Percentiles rank a stretch among this genome's conserved stretches.
These are phyloP conservation scores for Sungouiella blattae DNA, from an alignment of 805 yeast species.

Conservation along the genomic window DNA sequence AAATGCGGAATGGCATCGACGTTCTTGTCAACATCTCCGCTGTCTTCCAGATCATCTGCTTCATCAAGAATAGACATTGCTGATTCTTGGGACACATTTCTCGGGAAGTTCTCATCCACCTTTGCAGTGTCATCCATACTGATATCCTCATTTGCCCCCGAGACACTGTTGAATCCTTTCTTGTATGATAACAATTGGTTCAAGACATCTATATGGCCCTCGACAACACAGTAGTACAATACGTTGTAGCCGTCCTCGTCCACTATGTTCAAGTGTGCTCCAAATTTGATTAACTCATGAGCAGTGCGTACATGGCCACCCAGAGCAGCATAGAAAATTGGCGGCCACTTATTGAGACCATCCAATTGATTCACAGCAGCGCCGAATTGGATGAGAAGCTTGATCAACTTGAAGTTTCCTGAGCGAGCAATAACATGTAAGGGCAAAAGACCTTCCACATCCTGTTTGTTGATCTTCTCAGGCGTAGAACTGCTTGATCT, in stretches of 20 bases:
- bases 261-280: slow-evolving; percentile 63
- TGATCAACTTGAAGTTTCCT: slow-evolving; percentile 70
- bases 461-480: slow-evolving; percentile 45
- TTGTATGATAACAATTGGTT: slow-evolving; percentile 56
- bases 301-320: slow-evolving; percentile 79
- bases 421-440: slow-evolving; percentile 84
- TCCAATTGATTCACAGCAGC: slow-evolving; percentile 74
- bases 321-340: slow-evolving; percentile 83
- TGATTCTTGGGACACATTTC: slow-evolving; percentile 1
- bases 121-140: not conserved
- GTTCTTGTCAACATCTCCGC: slow-evolving; percentile 32
- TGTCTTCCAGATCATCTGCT: slow-evolving; percentile 37
- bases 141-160: not conserved
- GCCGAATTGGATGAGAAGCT: slow-evolving; percentile 65
- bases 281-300: slow-evolving; percentile 61
- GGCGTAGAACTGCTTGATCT: slow-evolving; percentile 28
- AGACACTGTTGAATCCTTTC: slow-evolving; percentile 11
- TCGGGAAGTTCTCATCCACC: not conserved
- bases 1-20: slow-evolving; percentile 84
- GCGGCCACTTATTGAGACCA: slow-evolving; percentile 89
- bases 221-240: slow-evolving; percentile 87
- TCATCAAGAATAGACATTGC: slow-evolving; percentile 27
- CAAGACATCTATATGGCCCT: slow-evolving; percentile 83
- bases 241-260: slow-evolving; percentile 84
- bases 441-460: slow-evolving; percentile 88